A percentile compares a stretch with the other conserved stretches of the same genome.
These are phyloP conservation scores for Rhododendron ferrugineum DNA, from an alignment of 148 eudicot genomes.

Conservation along the genomic window DNA sequence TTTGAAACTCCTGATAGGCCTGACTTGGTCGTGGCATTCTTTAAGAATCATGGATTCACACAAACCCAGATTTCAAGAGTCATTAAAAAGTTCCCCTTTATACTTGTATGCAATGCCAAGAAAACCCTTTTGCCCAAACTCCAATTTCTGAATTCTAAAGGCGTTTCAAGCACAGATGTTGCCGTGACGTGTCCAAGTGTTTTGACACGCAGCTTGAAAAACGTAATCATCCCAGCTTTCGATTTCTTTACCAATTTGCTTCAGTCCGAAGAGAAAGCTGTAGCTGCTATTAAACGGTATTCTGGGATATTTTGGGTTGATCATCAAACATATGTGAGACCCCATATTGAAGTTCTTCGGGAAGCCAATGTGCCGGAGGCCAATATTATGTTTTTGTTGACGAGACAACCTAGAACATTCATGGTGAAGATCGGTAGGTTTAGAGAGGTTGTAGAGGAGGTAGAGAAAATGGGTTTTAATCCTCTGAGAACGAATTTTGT, in stretches of 20 bases:
- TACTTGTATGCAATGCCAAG: background rate
- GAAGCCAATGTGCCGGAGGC: background rate
- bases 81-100: background rate
- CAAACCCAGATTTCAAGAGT: background rate
- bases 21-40: background rate
- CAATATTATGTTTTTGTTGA: background rate
- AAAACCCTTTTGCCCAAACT: background rate
- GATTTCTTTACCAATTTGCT: background rate
- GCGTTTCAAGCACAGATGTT: background rate
- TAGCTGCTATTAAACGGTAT: background rate
- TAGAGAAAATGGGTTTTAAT: conserved; percentile 14
- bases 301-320: background rate
- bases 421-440: background rate
- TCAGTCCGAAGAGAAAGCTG: background rate
- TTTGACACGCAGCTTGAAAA: background rate
- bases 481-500: conserved; percentile 3
- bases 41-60: background rate
- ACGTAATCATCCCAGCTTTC: background rate
- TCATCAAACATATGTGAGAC: background rate
- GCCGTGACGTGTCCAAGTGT: background rate
- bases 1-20: background rate
- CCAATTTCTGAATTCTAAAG: background rate
- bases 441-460: conserved; percentile 10
- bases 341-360: background rate
- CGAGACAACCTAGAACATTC: background rate